A percentile compares a stretch with the other conserved stretches of the same genome.
phyloP scores from a whole-genome alignment of 306 rosid species.

The Gleditsia sinensis region DNA sequence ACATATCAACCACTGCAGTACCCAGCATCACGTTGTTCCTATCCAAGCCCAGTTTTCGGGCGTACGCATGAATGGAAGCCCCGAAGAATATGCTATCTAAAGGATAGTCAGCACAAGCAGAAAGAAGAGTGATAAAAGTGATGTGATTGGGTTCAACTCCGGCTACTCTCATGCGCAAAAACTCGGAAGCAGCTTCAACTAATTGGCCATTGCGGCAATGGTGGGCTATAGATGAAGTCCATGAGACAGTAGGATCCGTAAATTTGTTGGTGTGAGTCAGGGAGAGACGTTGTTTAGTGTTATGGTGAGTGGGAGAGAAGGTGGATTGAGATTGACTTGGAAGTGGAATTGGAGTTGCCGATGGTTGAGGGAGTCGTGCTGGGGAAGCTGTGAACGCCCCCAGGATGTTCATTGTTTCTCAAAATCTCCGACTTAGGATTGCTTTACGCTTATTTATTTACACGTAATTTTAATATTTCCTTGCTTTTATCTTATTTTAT shows the following conservation, averaged over 20 bases:
- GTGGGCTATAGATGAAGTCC: constrained; percentile 83
- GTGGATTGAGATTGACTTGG: constrained; percentile 32
- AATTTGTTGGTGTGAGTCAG: constrained; percentile 26
- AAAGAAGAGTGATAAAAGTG: constrained; percentile 74
- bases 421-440: background rate
- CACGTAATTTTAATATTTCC: no score
- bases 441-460: background rate
- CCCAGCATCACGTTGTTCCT: constrained; percentile 72
- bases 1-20: constrained; percentile 78
- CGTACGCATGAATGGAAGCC: constrained; percentile 56
- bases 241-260: constrained; percentile 49
- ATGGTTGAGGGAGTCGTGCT: constrained; percentile 37
- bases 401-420: constrained; percentile 41
- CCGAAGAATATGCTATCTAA: constrained; percentile 42
- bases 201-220: constrained; percentile 61
- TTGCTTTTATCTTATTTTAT: no score
- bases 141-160: constrained; percentile 68
- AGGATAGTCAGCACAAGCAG: constrained; percentile 70
- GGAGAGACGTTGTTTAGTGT: constrained; percentile 36
- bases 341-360: constrained; percentile 20
- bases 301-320: constrained; percentile 27
- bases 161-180: constrained; percentile 62
- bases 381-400: constrained; percentile 41
- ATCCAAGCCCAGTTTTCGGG: constrained; percentile 57
- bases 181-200: constrained; percentile 63